Evolutionary conservation across 768 basidiomycete genomes (phyloP).

Genomic region (Coprinellus aureogranulatus): DNA sequence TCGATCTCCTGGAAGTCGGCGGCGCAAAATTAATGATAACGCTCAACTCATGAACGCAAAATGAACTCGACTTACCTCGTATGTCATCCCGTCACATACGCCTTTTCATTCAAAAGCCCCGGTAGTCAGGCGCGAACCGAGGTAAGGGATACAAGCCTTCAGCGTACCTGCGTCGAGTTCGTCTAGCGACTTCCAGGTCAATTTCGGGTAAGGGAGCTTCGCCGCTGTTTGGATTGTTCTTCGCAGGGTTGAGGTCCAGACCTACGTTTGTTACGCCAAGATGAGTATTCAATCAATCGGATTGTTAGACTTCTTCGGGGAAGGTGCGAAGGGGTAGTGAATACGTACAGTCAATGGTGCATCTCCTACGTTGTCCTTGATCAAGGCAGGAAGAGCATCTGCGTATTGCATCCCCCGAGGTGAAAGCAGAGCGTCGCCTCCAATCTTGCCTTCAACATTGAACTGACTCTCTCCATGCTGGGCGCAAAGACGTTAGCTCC

Average conservation of each 20-base stretch:
- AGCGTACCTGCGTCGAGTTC: conserved; percentile 93
- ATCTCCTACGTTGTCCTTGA: conserved; percentile 89
- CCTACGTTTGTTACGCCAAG: conserved; percentile 45
- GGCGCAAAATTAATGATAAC: neutral
- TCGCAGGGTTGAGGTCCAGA: conserved; percentile 98
- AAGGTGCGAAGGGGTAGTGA: too few species aligned
- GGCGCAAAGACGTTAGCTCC: neutral
- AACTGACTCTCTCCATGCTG: conserved; percentile 98
- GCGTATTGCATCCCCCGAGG: conserved; percentile 84
- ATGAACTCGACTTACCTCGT: conserved; percentile 47
- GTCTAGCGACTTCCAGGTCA: conserved; percentile 98
- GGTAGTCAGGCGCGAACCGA: neutral
- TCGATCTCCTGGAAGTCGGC: conserved; percentile 69
- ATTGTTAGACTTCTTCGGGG: too few species aligned
- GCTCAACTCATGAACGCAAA: neutral
- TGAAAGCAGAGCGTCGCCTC: conserved; percentile 92
- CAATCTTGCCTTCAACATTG: conserved; percentile 95
- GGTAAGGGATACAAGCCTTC: conserved; percentile 9
- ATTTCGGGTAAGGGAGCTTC: conserved; percentile 77
- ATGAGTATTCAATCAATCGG: neutral
- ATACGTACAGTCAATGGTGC: conserved; percentile 75
- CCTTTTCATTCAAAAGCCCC: conserved; percentile 40
- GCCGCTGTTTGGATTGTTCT: conserved; percentile 91
- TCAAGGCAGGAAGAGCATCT: conserved; percentile 76
- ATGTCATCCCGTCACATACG: conserved; percentile 99